A percentile compares a stretch with the other conserved stretches of the same genome.
These are phyloP conservation scores for Violaceomyces palustris DNA, from an alignment of 1,284 basidiomycete species.

Conservation along the genomic window DNA sequence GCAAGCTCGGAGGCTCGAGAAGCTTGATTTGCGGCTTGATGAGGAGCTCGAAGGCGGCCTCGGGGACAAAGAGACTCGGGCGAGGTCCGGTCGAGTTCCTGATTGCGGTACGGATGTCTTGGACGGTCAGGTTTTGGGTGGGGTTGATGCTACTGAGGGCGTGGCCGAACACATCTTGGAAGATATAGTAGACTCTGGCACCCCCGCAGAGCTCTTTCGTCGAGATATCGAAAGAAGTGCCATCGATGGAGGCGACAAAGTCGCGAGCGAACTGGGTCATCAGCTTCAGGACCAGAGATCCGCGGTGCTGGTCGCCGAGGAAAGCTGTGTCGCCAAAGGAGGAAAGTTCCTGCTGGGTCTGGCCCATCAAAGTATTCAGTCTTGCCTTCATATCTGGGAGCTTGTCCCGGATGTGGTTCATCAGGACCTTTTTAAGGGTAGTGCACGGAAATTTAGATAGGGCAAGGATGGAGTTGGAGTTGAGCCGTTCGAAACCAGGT, in stretches of 20 bases:
- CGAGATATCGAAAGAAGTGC: conserved; percentile 92
- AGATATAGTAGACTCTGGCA: conserved; percentile 97
- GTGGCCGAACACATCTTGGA: conserved; percentile 95
- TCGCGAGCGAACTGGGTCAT: conserved; percentile 99
- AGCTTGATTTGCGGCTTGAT: conserved; percentile 99
- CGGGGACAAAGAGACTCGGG: conserved; percentile 93
- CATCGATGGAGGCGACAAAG: conserved; percentile 95
- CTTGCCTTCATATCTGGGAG: conserved; percentile 99
- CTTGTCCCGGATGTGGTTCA: conserved; percentile 98
- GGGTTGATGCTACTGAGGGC: conserved; percentile 87
- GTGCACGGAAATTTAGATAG: not conserved
- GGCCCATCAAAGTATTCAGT: conserved; percentile 95
- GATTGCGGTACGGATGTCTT: conserved; percentile 96
- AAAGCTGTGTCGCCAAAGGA: conserved; percentile 91
- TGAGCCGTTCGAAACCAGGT: too few species aligned
- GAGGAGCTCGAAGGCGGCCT: conserved; percentile 91
- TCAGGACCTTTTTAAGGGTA: conserved; percentile 61
- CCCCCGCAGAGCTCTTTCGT: conserved; percentile 98
- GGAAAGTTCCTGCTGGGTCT: conserved; percentile 95
- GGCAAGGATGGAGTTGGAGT: not conserved
- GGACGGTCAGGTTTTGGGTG: conserved; percentile 80
- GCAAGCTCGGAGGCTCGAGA: conserved; percentile 82
- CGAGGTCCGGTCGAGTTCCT: conserved; percentile 95
- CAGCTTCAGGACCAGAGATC: conserved; percentile 60
- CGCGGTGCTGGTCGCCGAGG: conserved; percentile 84